Percentiles rank a stretch among this genome's conserved stretches.
Evolutionary conservation across 352 stramenopile species (phyloP).

Genomic region (Globisporangium polare): DNA sequence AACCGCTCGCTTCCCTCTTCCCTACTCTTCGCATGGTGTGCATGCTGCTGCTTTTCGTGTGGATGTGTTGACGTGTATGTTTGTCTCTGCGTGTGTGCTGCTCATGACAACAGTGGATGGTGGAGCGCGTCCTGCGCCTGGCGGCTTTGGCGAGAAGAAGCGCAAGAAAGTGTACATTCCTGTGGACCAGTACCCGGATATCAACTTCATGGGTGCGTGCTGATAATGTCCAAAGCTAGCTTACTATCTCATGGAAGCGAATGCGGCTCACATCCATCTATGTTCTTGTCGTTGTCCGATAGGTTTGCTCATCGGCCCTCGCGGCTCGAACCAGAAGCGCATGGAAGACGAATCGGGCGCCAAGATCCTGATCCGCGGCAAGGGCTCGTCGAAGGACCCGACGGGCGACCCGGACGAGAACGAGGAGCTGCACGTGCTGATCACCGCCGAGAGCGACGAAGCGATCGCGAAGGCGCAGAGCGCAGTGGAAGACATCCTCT

Average conservation of each 20-base stretch:
- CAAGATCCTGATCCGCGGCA: constrained; percentile 89
- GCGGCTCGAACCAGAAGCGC: constrained; percentile 89
- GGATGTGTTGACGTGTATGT: not conserved
- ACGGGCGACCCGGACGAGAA: constrained; percentile 82
- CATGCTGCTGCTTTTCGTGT: not conserved
- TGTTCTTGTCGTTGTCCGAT: not conserved
- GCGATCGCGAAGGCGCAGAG: constrained; percentile 81
- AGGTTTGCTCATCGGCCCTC: constrained; percentile 86
- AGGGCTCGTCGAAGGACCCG: constrained; percentile 82
- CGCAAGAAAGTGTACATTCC: constrained; percentile 92
- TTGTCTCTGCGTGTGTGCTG: not conserved
- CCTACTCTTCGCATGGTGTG: not conserved
- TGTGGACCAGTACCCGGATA: constrained; percentile 89
- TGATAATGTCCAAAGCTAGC: not conserved
- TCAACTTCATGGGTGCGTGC: constrained; percentile 89
- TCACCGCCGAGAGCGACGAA: constrained; percentile 89
- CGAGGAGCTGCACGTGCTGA: constrained; percentile 88
- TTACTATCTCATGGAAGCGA: not conserved
- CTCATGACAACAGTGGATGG: constrained; percentile 21
- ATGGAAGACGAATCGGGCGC: constrained; percentile 91
- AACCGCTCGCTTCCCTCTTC: no score
- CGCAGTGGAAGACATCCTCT: constrained; percentile 89
- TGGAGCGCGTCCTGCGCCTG: constrained; percentile 28
- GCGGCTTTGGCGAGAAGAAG: constrained; percentile 57
- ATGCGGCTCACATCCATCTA: not conserved